Percentiles rank a stretch among this genome's conserved stretches.
phyloP scores from a whole-genome alignment of 2,329 filamentous ascomycete species.

The Gnomoniopsis smithogilvyi region DNA sequence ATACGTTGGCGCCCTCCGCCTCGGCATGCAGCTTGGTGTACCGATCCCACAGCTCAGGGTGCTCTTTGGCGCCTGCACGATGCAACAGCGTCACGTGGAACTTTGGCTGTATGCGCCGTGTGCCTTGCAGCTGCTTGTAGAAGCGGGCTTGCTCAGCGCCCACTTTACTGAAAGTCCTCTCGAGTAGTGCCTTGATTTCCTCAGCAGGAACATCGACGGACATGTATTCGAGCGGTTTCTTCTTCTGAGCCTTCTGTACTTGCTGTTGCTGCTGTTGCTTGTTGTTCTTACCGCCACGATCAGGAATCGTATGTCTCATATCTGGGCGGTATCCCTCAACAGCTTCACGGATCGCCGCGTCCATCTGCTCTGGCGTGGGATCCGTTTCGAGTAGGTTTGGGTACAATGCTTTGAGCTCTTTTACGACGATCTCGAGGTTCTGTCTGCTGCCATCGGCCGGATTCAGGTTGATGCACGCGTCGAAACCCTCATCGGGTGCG shows the following conservation, averaged over 20 bases:
- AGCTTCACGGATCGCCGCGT: conserved; percentile 73
- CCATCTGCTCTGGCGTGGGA: conserved; percentile 71
- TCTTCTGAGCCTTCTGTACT: conserved; percentile 35
- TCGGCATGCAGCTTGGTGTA: conserved; percentile 61
- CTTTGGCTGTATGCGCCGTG: conserved; percentile 71
- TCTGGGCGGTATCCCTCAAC: conserved; percentile 75
- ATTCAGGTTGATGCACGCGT: conserved; percentile 81
- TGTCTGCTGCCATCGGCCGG: conserved; percentile 71
- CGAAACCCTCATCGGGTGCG: conserved; percentile 78
- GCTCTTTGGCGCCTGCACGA: conserved; percentile 56
- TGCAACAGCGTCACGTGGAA: conserved; percentile 97
- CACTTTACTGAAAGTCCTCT: conserved; percentile 63
- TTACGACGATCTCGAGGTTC: conserved; percentile 80
- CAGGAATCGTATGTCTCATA: conserved; percentile 71
- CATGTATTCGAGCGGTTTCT: conserved; percentile 55
- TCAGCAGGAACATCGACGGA: conserved; percentile 43
- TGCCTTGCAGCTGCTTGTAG: conserved; percentile 72
- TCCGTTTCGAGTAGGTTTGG: conserved; percentile 71
- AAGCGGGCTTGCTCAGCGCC: conserved; percentile 56
- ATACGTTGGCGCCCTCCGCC: conserved; percentile 35
- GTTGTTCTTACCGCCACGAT: conserved; percentile 45
- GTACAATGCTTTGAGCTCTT: conserved; percentile 69
- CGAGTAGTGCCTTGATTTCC: conserved; percentile 53
- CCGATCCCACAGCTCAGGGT: conserved; percentile 71
- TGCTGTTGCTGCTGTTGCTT: conserved; percentile 35